Percentiles rank a stretch among this genome's conserved stretches.
Evolutionary conservation across 805 yeast species (phyloP).

Genomic region (Kazachstania kunashirensis): DNA sequence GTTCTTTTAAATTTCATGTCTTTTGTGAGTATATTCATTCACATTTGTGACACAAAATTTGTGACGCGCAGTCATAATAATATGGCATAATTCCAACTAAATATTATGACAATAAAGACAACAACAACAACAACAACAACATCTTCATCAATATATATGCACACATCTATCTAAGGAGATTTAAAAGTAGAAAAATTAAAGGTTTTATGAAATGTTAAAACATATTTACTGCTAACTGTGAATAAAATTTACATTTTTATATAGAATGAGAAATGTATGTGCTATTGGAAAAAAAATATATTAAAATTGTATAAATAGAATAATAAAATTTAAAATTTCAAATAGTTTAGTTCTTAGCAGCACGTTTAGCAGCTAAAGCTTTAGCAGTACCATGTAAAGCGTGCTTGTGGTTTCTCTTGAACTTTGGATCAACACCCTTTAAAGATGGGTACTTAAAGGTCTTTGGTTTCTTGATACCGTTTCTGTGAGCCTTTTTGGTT

Average conservation of each 20-base stretch:
- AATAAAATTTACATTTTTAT: conserved; percentile 1
- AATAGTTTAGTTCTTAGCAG: conserved; percentile 26
- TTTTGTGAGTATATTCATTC: too few relatives aligned
- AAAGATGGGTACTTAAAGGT: conserved; percentile 96
- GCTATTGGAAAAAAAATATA: background rate
- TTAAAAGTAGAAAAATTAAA: too few relatives aligned
- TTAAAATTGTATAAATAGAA: background rate
- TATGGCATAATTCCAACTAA: too few relatives aligned
- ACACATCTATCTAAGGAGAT: too few relatives aligned
- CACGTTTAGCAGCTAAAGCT: conserved; percentile 79
- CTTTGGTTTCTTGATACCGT: conserved; percentile 99
- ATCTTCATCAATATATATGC: too few relatives aligned
- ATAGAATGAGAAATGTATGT: background rate
- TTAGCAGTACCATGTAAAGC: conserved; percentile 97
- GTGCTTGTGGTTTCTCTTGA: conserved; percentile 98
- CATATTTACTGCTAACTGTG: conserved; percentile 4
- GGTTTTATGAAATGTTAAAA: conserved; percentile 2
- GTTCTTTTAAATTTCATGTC: too few relatives aligned
- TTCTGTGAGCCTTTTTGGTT: conserved; percentile 98
- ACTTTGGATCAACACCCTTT: conserved; percentile 98
- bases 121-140: too few relatives aligned
- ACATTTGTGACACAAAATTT: too few relatives aligned
- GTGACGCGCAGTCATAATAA: too few relatives aligned
- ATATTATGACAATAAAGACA: too few relatives aligned
- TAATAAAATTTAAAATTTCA: background rate